These are phyloP conservation scores for Sporothrix euskadiensis DNA, from an alignment of 2,329 filamentous ascomycete species.

Conservation along the genomic window DNA sequence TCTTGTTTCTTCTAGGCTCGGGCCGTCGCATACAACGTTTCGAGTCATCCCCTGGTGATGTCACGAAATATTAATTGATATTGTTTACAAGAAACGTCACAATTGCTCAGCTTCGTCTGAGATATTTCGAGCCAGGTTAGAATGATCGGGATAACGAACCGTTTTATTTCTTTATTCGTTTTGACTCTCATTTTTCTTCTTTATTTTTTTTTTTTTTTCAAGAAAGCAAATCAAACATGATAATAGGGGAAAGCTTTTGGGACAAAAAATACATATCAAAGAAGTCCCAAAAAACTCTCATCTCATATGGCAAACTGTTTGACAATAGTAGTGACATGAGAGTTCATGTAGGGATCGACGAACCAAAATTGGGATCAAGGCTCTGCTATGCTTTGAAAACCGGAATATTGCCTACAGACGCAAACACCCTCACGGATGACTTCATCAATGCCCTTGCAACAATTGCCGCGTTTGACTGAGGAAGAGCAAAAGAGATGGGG, in stretches of 20 bases:
- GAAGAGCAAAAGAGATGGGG: not conserved
- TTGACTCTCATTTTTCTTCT: not conserved
- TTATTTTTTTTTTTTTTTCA: not conserved
- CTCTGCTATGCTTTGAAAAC: not conserved
- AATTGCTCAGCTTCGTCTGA: not conserved
- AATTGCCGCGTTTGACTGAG: not conserved
- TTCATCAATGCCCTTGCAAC: not conserved
- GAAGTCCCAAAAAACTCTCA: too few relatives aligned
- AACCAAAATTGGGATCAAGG: not conserved
- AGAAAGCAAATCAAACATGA: not conserved
- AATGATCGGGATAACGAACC: not conserved
- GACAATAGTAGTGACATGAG: not conserved
- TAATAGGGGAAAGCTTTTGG: too few relatives aligned
- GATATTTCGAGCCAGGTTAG: not conserved
- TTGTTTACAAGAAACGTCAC: not conserved
- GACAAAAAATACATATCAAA: too few relatives aligned
- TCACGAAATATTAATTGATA: not conserved
- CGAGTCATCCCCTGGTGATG: not conserved
- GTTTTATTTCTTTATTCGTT: not conserved
- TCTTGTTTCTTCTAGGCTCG: not conserved
- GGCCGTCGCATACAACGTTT: slow-evolving; percentile 11
- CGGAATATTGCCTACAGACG: not conserved
- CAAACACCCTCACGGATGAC: not conserved
- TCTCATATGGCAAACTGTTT: too few relatives aligned
- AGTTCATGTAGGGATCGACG: not conserved